Evolutionary conservation across 768 basidiomycete species (phyloP).

Genomic region (Podaxis rugospora): DNA sequence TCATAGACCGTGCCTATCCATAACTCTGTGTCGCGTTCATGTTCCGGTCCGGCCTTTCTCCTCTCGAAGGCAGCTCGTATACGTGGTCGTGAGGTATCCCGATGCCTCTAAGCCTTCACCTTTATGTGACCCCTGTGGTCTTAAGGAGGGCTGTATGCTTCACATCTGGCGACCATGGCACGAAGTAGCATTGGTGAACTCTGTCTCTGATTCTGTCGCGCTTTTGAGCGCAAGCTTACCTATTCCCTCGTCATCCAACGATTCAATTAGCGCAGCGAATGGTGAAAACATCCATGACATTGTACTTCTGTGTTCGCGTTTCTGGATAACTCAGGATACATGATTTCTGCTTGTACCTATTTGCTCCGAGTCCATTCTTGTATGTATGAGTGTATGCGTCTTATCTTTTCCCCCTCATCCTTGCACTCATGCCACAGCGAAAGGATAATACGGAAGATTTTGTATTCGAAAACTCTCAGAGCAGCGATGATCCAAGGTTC

Average conservation of each 20-base stretch:
- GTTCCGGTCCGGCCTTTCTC: slow-evolving; percentile 4
- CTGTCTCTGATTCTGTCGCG: slow-evolving; percentile 8
- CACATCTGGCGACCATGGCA: slow-evolving; percentile 51
- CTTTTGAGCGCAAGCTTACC: slow-evolving; percentile 23
- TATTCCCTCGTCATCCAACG: slow-evolving; percentile 17
- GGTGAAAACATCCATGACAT: slow-evolving; percentile 18
- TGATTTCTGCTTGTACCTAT: slow-evolving; percentile 4
- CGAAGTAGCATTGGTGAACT: slow-evolving; percentile 20
- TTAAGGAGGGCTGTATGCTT: slow-evolving; percentile 16
- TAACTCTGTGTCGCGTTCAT: slow-evolving; percentile 38
- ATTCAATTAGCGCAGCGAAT: slow-evolving; percentile 11
- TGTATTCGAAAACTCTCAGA: slow-evolving; percentile 3
- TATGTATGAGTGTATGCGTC: background rate
- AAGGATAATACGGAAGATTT: slow-evolving; percentile 1
- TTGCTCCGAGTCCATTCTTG: background rate
- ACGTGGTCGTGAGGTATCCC: background rate
- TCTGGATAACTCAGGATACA: slow-evolving; percentile 8
- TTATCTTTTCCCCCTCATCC: background rate
- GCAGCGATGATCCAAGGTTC: slow-evolving; percentile 7
- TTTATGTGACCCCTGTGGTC: background rate
- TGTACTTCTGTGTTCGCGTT: slow-evolving; percentile 28
- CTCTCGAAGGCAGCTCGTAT: slow-evolving; percentile 5
- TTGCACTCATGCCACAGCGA: background rate
- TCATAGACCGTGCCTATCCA: slow-evolving; percentile 24
- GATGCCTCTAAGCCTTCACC: background rate